These are phyloP conservation scores for Saccharomycopsis fibuligera DNA, from an alignment of 805 yeast genomes.

Conservation along the genomic window DNA sequence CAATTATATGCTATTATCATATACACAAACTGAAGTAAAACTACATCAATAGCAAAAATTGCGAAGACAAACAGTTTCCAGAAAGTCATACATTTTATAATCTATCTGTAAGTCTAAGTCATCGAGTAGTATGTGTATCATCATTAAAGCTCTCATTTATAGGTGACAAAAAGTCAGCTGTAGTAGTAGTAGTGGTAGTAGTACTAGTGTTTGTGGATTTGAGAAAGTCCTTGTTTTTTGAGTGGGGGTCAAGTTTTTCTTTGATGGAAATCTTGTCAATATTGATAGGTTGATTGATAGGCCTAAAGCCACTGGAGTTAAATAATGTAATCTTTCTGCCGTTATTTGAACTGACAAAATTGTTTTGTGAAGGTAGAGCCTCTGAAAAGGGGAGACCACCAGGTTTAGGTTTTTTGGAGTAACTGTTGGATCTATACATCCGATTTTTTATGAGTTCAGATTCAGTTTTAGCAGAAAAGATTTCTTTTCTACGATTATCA, in stretches of 20 bases:
- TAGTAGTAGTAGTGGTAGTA: no score
- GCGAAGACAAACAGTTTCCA: background rate
- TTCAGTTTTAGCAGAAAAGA: background rate
- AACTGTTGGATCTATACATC: conserved; percentile 20
- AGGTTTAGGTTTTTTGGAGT: conserved; percentile 17
- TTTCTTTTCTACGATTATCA: background rate
- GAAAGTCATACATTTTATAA: background rate
- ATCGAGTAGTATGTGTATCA: background rate
- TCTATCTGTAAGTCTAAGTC: no score
- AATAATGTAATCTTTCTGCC: conserved; percentile 18
- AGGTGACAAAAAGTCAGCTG: conserved; percentile 16
- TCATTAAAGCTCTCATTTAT: conserved; percentile 16
- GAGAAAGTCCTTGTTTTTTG: background rate
- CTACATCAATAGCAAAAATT: background rate
- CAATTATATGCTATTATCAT: background rate
- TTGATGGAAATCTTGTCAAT: background rate
- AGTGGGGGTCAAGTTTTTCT: background rate
- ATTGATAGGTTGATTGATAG: background rate
- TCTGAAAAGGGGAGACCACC: conserved; percentile 4
- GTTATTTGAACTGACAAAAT: background rate
- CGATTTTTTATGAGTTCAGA: background rate
- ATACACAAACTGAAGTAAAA: background rate
- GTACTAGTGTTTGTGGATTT: background rate
- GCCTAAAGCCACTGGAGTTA: background rate
- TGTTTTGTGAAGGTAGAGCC: conserved; percentile 1